phyloP scores from a whole-genome alignment of 106 monocot species.

The Hemerocallis citrina region DNA sequence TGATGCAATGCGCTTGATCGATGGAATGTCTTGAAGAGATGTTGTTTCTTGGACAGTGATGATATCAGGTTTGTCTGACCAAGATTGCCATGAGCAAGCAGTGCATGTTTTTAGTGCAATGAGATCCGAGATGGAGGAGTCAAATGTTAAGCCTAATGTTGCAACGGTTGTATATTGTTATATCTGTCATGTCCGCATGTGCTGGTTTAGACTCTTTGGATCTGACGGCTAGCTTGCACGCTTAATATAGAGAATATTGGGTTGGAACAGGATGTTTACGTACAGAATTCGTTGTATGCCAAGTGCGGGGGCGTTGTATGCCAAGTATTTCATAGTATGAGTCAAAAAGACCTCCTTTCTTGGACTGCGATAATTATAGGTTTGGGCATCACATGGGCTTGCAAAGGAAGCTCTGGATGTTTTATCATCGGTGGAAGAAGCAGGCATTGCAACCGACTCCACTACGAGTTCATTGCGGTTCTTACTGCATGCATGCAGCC shows the following conservation, averaged over 20 bases:
- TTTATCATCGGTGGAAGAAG: slow-evolving; percentile 23
- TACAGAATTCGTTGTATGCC: slow-evolving; percentile 47
- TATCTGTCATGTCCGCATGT: slow-evolving; percentile 31
- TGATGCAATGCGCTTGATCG: slow-evolving; percentile 17
- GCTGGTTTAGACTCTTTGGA: slow-evolving; percentile 34
- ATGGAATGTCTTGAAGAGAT: slow-evolving; percentile 31
- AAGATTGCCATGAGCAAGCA: slow-evolving; percentile 17
- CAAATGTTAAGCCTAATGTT: slow-evolving; percentile 25
- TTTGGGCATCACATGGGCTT: slow-evolving; percentile 45
- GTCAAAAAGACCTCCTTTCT: slow-evolving; percentile 31
- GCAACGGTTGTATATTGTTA: slow-evolving; percentile 49
- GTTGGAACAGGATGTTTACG: slow-evolving; percentile 19
- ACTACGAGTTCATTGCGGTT: slow-evolving; percentile 34
- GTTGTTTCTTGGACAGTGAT: slow-evolving; percentile 43
- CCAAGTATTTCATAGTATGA: slow-evolving; percentile 31
- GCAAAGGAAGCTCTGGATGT: slow-evolving; percentile 29
- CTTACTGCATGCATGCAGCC: slow-evolving; percentile 58
- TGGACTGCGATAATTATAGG: slow-evolving; percentile 53
- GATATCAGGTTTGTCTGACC: slow-evolving; percentile 29
- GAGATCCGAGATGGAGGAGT: slow-evolving; percentile 10
- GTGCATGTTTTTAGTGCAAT: slow-evolving; percentile 36
- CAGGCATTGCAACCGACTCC: slow-evolving; percentile 25
- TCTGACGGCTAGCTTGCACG: slow-evolving; percentile 32
- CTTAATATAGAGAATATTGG: slow-evolving; percentile 36
- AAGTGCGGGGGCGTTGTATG: slow-evolving; percentile 42